Evolutionary conservation across 495 filamentous ascomycete species (phyloP).

Genomic region (Penicillium verhagenii): DNA sequence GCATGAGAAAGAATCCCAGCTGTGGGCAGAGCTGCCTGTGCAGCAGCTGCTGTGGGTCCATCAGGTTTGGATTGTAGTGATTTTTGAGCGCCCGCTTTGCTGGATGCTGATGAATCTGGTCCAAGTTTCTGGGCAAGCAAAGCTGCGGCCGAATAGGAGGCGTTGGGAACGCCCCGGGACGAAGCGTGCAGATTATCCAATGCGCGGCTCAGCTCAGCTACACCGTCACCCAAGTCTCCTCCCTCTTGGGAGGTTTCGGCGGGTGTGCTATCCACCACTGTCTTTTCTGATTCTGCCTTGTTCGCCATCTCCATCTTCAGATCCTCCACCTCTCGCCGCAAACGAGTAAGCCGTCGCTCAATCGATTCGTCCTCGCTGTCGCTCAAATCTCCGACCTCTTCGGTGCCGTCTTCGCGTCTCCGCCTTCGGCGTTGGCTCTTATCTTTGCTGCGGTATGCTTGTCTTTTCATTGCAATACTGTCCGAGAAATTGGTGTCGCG

Average conservation of each 20-base stretch:
- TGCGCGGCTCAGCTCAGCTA: slow-evolving; percentile 61
- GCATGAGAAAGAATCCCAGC: slow-evolving; percentile 70
- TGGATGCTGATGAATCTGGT: slow-evolving; percentile 9
- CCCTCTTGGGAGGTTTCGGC: slow-evolving; percentile 13
- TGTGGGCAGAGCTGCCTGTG: slow-evolving; percentile 33
- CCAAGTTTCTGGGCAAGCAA: slow-evolving; percentile 35
- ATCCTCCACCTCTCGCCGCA: slow-evolving; percentile 77
- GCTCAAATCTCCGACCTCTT: slow-evolving; percentile 64
- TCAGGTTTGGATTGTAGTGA: slow-evolving; percentile 8
- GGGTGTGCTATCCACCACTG: slow-evolving; percentile 1
- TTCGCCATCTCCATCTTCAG: slow-evolving; percentile 62
- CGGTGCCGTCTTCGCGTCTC: slow-evolving; percentile 49
- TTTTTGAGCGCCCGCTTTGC: slow-evolving; percentile 3
- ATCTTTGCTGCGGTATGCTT: slow-evolving; percentile 73
- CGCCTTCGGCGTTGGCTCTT: slow-evolving; percentile 52
- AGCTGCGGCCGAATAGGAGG: slow-evolving; percentile 37
- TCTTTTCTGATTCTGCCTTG: slow-evolving; percentile 15
- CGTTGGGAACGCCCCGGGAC: slow-evolving; percentile 28
- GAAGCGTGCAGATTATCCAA: slow-evolving; percentile 56
- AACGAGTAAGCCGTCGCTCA: slow-evolving; percentile 71
- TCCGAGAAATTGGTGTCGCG: slow-evolving; percentile 79
- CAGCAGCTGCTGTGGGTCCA: background rate
- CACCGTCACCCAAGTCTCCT: slow-evolving; percentile 42
- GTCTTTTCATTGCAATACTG: slow-evolving; percentile 71
- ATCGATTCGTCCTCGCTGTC: slow-evolving; percentile 71